Conservation (phyloP, 352 stramenopile species). For the Pythium rhizo-oryzae region DNA sequence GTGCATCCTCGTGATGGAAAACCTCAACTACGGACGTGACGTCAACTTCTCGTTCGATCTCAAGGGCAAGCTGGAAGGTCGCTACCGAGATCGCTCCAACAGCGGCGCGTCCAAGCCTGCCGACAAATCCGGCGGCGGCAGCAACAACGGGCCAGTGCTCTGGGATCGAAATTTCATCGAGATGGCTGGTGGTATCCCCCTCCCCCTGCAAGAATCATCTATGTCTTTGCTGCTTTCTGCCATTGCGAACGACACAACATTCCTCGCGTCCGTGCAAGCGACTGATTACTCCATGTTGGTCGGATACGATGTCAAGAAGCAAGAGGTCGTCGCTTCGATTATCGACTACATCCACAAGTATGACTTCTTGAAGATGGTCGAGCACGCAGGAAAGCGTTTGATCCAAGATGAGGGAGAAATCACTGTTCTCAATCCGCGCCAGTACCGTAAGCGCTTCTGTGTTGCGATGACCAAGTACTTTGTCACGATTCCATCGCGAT, state of each 20-base stretch:
- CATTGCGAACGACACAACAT: slow-evolving; percentile 86
- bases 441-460: slow-evolving; percentile 88
- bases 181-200: slow-evolving; percentile 76
- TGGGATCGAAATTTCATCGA: slow-evolving; percentile 91
- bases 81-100: slow-evolving; percentile 52
- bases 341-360: slow-evolving; percentile 93
- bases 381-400: slow-evolving; percentile 86
- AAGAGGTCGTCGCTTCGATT: slow-evolving; percentile 87
- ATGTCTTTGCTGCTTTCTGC: slow-evolving; percentile 79
- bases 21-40: slow-evolving; percentile 84
- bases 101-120: background rate
- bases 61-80: slow-evolving; percentile 89
- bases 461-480: slow-evolving; percentile 91
- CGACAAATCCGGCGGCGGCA: slow-evolving; percentile 21
- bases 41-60: slow-evolving; percentile 89
- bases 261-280: slow-evolving; percentile 82
- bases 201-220: slow-evolving; percentile 83
- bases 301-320: slow-evolving; percentile 84
- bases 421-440: slow-evolving; percentile 85
- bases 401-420: slow-evolving; percentile 91
- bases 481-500: slow-evolving; percentile 83
- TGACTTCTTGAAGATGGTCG: slow-evolving; percentile 91
- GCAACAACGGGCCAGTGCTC: slow-evolving; percentile 48
- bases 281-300: slow-evolving; percentile 91
- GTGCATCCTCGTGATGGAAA: slow-evolving; percentile 90